These are phyloP conservation scores for Kwoniella europaea DNA, from an alignment of 768 basidiomycete genomes.

Conservation along the genomic window DNA sequence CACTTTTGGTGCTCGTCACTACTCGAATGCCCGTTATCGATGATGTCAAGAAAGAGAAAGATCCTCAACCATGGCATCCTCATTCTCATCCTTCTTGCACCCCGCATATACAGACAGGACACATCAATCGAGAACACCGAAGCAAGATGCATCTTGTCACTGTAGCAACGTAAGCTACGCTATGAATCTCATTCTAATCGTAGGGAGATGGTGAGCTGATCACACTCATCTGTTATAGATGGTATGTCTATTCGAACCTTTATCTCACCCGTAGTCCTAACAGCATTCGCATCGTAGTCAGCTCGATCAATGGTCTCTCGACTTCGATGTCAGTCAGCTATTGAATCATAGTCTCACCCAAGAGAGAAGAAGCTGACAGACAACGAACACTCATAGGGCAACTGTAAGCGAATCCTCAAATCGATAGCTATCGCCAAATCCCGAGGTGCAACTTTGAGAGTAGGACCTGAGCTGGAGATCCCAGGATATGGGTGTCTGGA, in stretches of 20 bases:
- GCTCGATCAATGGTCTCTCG: constrained; percentile 95
- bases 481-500: constrained; percentile 98
- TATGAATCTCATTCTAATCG: background rate
- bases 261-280: too few species aligned
- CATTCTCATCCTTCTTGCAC: background rate
- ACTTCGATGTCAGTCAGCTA: constrained; percentile 72
- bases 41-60: constrained; percentile 6
- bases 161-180: constrained; percentile 73
- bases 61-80: background rate
- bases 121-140: too few species aligned
- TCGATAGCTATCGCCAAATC: constrained; percentile 88
- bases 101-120: too few species aligned
- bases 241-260: too few species aligned
- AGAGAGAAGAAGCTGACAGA: background rate
- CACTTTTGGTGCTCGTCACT: background rate
- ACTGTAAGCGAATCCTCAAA: constrained; percentile 83
- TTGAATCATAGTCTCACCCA: background rate
- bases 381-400: constrained; percentile 67
- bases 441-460: constrained; percentile 84
- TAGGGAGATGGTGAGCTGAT: constrained; percentile 15
- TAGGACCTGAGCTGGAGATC: constrained; percentile 96
- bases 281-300: constrained; percentile 71
- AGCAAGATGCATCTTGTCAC: constrained; percentile 71
- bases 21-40: background rate
- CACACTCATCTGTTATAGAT: constrained; percentile 23